Evolutionary conservation across 345 rosid species (phyloP).

Genomic region (Aethionema arabicum): DNA sequence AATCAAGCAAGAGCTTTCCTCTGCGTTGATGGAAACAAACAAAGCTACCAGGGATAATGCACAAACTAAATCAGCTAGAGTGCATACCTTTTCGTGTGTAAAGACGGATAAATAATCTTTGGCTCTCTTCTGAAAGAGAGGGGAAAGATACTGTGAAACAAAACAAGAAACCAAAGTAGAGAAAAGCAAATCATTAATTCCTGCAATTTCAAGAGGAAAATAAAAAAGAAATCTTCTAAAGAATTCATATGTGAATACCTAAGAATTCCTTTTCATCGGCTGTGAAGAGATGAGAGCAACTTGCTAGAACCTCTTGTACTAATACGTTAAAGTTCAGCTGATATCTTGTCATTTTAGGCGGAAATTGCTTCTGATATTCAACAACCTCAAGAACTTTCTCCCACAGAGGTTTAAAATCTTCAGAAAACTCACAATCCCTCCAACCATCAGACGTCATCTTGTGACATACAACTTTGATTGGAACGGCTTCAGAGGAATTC

Average conservation of each 20-base stretch:
- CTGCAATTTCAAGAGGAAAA: constrained; percentile 4
- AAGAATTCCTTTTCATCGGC: constrained; percentile 61
- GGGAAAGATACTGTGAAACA: constrained; percentile 64
- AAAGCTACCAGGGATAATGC: constrained; percentile 4
- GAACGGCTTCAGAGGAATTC: constrained; percentile 55
- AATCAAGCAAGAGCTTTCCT: background rate
- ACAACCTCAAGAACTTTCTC: constrained; percentile 55
- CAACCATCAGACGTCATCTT: constrained; percentile 34
- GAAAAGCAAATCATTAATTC: constrained; percentile 12
- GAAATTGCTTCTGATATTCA: constrained; percentile 45
- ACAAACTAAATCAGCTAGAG: background rate
- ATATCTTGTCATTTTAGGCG: constrained; percentile 53
- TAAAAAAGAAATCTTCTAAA: constrained; percentile 1
- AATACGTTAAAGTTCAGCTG: constrained; percentile 69
- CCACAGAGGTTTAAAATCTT: constrained; percentile 52
- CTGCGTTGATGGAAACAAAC: background rate
- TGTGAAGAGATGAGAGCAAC: constrained; percentile 59
- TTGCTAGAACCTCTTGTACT: constrained; percentile 62
- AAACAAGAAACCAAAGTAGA: constrained; percentile 10
- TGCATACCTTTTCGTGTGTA: constrained; percentile 74
- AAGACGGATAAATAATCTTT: constrained; percentile 86
- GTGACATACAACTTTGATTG: constrained; percentile 53
- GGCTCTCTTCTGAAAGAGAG: constrained; percentile 66
- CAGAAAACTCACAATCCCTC: constrained; percentile 35
- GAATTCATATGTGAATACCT: constrained; percentile 44